Evolutionary conservation across 2,329 filamentous ascomycete genomes (phyloP).

Genomic region (Magnaporthiopsis incrustans): DNA sequence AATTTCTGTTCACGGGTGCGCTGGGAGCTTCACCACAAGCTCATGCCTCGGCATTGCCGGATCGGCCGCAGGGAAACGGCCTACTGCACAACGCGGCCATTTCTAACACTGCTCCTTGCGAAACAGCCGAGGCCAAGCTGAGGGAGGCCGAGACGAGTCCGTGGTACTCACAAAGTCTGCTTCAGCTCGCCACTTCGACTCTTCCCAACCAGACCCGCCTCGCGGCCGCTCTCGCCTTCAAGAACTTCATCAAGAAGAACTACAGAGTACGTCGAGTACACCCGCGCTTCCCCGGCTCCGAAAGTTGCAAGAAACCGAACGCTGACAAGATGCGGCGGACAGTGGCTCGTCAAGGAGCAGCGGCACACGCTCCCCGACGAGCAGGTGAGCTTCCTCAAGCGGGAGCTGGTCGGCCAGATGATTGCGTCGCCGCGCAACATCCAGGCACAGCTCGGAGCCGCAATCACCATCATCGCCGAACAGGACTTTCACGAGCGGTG

Average conservation of each 20-base stretch:
- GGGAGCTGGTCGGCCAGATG: conserved; percentile 93
- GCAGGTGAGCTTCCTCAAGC: conserved; percentile 87
- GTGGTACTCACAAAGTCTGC: conserved; percentile 78
- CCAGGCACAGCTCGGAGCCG: conserved; percentile 90
- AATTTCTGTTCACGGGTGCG: neutral
- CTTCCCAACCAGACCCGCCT: conserved; percentile 74
- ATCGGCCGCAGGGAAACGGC: neutral
- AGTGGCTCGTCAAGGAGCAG: neutral
- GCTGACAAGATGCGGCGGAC: neutral
- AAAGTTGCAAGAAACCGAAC: neutral
- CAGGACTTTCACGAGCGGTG: conserved; percentile 95
- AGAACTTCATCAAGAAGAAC: conserved; percentile 93
- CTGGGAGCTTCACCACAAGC: neutral
- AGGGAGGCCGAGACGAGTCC: conserved; percentile 73
- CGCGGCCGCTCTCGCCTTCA: conserved; percentile 87
- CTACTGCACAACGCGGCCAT: neutral
- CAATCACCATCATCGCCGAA: conserved; percentile 94
- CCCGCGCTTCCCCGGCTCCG: neutral
- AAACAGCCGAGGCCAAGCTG: conserved; percentile 71
- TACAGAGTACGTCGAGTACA: conserved; percentile 59
- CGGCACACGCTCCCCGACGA: conserved; percentile 71
- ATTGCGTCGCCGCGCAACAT: conserved; percentile 80
- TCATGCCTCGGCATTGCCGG: neutral
- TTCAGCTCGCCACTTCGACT: conserved; percentile 80
- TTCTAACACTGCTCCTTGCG: neutral